Base-by-base conservation (phyloP, 192 early-diverging fungal species). In the Phlyctochytrium arcticum region DNA sequence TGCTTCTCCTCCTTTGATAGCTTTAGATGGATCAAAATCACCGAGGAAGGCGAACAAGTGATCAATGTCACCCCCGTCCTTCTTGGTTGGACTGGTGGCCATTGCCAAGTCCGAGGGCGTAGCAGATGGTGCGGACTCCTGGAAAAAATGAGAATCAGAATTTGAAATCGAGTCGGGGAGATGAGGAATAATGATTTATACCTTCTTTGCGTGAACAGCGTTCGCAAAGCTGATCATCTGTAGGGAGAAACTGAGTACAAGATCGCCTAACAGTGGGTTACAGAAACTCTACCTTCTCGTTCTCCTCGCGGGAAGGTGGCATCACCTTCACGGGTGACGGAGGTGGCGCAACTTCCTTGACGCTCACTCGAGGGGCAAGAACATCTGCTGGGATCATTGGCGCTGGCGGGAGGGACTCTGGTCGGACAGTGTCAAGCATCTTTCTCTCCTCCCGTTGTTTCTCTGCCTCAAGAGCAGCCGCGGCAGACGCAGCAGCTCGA, bases 1-100 rank as follows among this genome's bases (percentile, higher is more conserved):
- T 5, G 53, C 49, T 19, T 72, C 74, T 26, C 64, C 70, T 0
- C 65, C 74, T 7, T 39, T 17, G 32, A 68, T 60, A 33, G 37
- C 36, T 35, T 69, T 60, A 34, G 36, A 26, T 9, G 65, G 35
- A 34, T 80, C 68, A 57, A 78, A 79, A 23, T 79, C 78, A n/a
- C 74, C 78, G 17, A 79, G 54, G 46, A 79, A 79, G 2, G 78
- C 63, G 46, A 79, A 79, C 10, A 79, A 33, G 39, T 71, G 54
- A 44, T 79, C 78, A 30, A 78, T 65, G 0, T 65, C 53, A 19
- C 51, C 35, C 27, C 35, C 44, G 36, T 57, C 30, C 34, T 57
- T 34, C 33, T 35, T 63, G 57, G 57, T 17, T 34, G 35, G 31
- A 23, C 39, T 17, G 21, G 19, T 30, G 21, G 65, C 12, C 46